Evolutionary conservation across 768 basidiomycete species (phyloP), one percentile per base, ranked within the genome.

Genomic region (Gautieria morchelliformis): DNA sequence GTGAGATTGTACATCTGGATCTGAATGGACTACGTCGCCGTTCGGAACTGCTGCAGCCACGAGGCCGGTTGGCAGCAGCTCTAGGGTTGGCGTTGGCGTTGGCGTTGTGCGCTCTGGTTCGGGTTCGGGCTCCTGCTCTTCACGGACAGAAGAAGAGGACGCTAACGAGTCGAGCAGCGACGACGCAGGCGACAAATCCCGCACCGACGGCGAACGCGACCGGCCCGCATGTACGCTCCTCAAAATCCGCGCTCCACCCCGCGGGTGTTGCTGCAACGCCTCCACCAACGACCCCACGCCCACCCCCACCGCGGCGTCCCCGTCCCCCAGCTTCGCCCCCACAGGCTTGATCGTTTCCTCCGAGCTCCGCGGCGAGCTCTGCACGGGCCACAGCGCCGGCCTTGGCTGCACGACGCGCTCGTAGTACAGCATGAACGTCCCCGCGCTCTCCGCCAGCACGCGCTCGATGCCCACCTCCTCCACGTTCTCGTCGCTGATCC

Each of bases 361-460:
- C 53, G 83, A 84, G 61, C 76, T 78, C 61, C 72, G 67, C 47
- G 72, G 75, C 61, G 74, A 19, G 11, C 45, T 46, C n/a, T 46
- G 45, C 12, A 64, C 70, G 66, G 68, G 66, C 62, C 61, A 68
- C 60, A 70, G 66, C 65, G 68, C 32, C 52, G 27, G 42, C 53
- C 57, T 39, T 61, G 61, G 59, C 59, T 52, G 58, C 52, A 71
- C 69, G 32, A 85, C 74, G 46, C 83, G 79, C 74, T 99, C 95
- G 64, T 98, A 99, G 66, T 91, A 98, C 40, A 97, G 77, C 89
- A 99, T 90, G 69, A 97, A 95, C 17, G 75, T 78, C 60, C 82
- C 89, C n/a, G 72, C 73, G 53, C 85, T 87, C 76, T 87, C 87
- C 66, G 76, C 72, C 53, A 90, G 69, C 65, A 91, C 89, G 54